phyloP scores from a whole-genome alignment of 75 land plant genomes.

The Cupressus sempervirens region DNA sequence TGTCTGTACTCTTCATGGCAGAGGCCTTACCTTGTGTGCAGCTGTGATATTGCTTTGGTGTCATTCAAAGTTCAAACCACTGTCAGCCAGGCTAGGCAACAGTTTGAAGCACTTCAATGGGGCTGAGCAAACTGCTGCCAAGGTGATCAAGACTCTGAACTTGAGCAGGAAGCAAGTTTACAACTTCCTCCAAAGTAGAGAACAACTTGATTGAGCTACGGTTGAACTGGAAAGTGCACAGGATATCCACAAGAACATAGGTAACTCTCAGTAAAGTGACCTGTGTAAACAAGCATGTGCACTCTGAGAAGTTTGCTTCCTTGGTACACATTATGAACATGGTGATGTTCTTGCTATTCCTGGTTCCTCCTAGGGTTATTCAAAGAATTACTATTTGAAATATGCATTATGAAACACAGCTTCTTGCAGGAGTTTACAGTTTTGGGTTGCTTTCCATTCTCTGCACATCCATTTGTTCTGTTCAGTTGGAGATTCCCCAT shows the following conservation, averaged over 20 bases:
- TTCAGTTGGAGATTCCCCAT: background rate
- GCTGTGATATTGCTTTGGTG: background rate
- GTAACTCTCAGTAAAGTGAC: background rate
- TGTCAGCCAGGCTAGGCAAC: background rate
- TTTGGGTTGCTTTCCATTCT: background rate
- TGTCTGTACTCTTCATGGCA: too few species aligned
- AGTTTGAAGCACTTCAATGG: background rate
- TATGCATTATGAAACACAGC: background rate
- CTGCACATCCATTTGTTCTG: background rate
- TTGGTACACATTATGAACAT: background rate
- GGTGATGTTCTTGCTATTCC: background rate
- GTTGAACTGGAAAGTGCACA: background rate
- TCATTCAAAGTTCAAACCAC: background rate
- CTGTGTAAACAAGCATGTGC: background rate
- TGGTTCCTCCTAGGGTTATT: background rate
- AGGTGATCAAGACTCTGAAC: background rate
- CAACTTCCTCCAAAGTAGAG: background rate
- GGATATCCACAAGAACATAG: background rate
- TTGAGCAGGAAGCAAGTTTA: background rate
- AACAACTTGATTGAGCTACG: background rate
- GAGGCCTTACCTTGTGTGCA: too few species aligned
- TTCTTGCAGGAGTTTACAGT: background rate
- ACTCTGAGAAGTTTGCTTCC: background rate
- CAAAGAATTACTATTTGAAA: background rate
- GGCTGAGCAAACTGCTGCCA: background rate